Base-by-base conservation (phyloP, 148 eudicot genomes). In the Chenopodium suecicum region DNA sequence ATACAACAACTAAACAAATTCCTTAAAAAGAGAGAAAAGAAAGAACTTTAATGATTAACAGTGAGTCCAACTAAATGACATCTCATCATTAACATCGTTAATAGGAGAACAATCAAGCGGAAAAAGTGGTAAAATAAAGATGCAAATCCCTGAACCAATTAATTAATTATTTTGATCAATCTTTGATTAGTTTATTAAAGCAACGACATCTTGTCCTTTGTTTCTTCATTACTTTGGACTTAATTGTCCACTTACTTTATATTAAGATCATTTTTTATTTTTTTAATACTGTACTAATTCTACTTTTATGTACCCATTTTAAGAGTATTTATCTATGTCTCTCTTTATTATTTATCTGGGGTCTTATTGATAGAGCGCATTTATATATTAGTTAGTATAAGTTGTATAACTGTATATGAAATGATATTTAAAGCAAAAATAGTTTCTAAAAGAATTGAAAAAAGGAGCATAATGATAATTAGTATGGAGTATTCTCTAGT, bases 31-130 rank as follows among this genome's bases (percentile, higher is more conserved):
- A 76, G 3, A 58, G 22, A 29, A 77, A 44, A 41, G 12, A 62
- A 70, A 77, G 54, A 1, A 78, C 48, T 69, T 67, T 74, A 83
- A 83, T 83, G 70, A 83, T 83, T 73, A 74, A 58, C 7, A 74
- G 62, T 56, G 19, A 46, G 68, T 78, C 67, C n/a, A 74, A 74
- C 23, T 41, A 27, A 69, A 56, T 79, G 72, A 79, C 82, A 79
- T 67, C 32, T 32, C 76, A 79, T 83, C 82, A 83, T 78, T 78
- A 71, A 27, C 79, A 66, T 20, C 41, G 63, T 44, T 20, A 4
- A 12, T 19, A 54, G 32, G 47, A 67, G 58, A 82, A 75, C 70
- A 73, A 67, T 67, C 50, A 22, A 37, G 67, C 23, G 76, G 46
- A 27, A 62, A 82, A 82, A 60, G 77, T 44, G 70, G 31, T n/a